Percentiles rank a stretch among this genome's conserved stretches.
These are phyloP conservation scores for Pichia sp. DNA, from an alignment of 1,139 yeast species.

Conservation along the genomic window DNA sequence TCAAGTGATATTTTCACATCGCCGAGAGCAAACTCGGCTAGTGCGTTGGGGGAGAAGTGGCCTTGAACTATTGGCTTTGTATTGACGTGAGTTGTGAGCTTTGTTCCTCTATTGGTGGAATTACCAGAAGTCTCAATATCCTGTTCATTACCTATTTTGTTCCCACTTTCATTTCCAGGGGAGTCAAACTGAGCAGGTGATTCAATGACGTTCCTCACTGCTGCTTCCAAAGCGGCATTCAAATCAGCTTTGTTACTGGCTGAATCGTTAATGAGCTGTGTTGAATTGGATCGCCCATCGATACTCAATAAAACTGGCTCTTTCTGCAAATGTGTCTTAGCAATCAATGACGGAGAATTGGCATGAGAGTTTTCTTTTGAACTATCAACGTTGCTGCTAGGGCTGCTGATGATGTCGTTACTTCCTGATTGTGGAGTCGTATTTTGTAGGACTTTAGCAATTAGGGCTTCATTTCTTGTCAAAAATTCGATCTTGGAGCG, in stretches of 20 bases:
- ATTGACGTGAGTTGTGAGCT: constrained; percentile 13
- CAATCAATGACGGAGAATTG: constrained; percentile 15
- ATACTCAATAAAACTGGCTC: constrained; percentile 23
- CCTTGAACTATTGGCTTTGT: constrained; percentile 15
- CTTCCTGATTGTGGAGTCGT: constrained; percentile 4
- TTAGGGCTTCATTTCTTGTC: constrained; percentile 60
- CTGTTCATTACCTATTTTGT: background rate
- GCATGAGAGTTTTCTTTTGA: background rate
- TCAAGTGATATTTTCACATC: constrained; percentile 59
- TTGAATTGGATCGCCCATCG: constrained; percentile 21
- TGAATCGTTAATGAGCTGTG: constrained; percentile 32
- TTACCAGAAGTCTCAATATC: background rate
- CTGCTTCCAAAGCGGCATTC: constrained; percentile 20
- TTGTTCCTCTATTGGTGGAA: constrained; percentile 1
- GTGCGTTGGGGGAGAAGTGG: constrained; percentile 17
- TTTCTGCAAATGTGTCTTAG: constrained; percentile 23
- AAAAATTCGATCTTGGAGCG: constrained; percentile 71
- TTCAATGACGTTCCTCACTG: constrained; percentile 14
- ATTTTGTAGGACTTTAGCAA: constrained; percentile 52
- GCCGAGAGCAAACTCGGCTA: constrained; percentile 65
- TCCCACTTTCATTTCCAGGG: background rate
- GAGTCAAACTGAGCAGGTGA: constrained; percentile 16
- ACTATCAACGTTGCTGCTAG: background rate
- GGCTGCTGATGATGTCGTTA: background rate
- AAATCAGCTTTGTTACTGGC: constrained; percentile 28